Evolutionary conservation across 2,329 filamentous ascomycete genomes (phyloP).

Genomic region (Xylariales sp.): DNA sequence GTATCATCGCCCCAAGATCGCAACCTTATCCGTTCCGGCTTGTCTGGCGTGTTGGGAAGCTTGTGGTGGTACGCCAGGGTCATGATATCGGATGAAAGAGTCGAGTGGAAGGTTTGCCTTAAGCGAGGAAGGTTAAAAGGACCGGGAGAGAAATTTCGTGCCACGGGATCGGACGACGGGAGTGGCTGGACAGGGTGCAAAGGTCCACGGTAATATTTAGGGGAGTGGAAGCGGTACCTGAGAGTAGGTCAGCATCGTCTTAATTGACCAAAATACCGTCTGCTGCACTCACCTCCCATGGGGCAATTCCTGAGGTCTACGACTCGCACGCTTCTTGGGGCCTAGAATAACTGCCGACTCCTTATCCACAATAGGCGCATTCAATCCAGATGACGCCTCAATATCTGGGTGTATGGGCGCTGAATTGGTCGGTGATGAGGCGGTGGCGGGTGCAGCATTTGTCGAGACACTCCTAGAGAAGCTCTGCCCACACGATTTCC

Average conservation of each 20-base stretch:
- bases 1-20: constrained; percentile 85
- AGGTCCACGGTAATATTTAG: constrained; percentile 91
- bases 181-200: constrained; percentile 90
- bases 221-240: constrained; percentile 92
- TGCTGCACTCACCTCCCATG: constrained; percentile 16
- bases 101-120: constrained; percentile 84
- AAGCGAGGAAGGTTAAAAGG: constrained; percentile 86
- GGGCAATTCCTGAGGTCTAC: constrained; percentile 19
- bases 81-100: constrained; percentile 82
- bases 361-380: constrained; percentile 29
- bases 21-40: constrained; percentile 58
- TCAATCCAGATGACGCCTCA: constrained; percentile 46
- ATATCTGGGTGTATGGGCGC: constrained; percentile 39
- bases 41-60: constrained; percentile 66
- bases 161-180: constrained; percentile 78
- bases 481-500: constrained; percentile 14
- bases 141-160: constrained; percentile 82
- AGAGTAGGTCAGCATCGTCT: not conserved
- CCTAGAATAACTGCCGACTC: constrained; percentile 37
- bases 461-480: constrained; percentile 43
- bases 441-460: constrained; percentile 27
- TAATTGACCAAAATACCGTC: not conserved
- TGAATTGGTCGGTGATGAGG: constrained; percentile 5
- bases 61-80: constrained; percentile 83
- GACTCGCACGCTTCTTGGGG: constrained; percentile 37